Conservation (phyloP, 805 yeast genomes). For the Starmerella stellata region DNA sequence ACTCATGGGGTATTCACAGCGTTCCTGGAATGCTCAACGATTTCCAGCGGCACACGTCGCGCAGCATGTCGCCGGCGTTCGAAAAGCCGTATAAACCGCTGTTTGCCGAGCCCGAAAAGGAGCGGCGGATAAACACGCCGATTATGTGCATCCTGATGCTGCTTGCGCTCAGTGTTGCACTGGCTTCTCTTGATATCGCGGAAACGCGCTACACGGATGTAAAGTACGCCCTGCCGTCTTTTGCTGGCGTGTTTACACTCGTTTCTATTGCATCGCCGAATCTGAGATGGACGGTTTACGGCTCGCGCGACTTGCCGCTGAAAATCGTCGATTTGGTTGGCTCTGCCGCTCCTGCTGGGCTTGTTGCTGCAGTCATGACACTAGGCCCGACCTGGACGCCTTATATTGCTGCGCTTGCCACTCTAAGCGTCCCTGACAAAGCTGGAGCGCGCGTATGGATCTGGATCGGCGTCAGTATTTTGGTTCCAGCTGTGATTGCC, state of each 20-base stretch:
- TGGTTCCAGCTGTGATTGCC: not conserved
- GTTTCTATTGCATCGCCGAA: not conserved
- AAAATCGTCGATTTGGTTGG: not conserved
- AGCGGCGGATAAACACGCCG: no score
- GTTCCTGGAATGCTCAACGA: conserved; percentile 24
- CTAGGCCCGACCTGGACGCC: not conserved
- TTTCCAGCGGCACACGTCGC: conserved; percentile 24
- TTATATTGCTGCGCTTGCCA: not conserved
- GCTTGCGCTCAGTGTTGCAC: not conserved
- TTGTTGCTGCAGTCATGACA: not conserved
- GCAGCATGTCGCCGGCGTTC: conserved; percentile 5
- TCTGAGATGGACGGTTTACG: not conserved
- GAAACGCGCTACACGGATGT: not conserved
- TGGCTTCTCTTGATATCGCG: not conserved
- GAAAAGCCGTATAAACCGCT: conserved; percentile 1
- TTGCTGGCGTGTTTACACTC: not conserved
- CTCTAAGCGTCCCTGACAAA: not conserved
- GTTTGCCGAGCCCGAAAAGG: not conserved
- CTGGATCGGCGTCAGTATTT: not conserved
- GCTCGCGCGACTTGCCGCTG: not conserved
- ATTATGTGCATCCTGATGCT: not conserved
- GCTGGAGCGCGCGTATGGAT: not conserved
- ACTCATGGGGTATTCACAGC: conserved; percentile 24
- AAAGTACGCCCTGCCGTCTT: not conserved
- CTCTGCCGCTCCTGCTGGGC: not conserved